phyloP scores from a whole-genome alignment of 495 filamentous ascomycete species.

The Podospora comata region DNA sequence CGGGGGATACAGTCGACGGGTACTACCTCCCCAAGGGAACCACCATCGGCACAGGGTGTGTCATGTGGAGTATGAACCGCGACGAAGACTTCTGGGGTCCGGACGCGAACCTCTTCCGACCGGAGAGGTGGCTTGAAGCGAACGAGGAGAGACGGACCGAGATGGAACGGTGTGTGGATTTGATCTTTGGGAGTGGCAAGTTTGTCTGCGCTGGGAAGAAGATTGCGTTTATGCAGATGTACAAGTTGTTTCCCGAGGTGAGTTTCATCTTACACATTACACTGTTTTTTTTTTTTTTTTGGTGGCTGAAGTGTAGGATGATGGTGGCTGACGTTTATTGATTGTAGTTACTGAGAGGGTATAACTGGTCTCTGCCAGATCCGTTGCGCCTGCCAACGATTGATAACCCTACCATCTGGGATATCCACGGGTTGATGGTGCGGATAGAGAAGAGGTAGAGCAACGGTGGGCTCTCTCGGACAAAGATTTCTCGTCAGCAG shows the following conservation, averaged over 20 bases:
- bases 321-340: conserved; percentile 8
- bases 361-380: conserved; percentile 11
- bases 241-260: conserved; percentile 56
- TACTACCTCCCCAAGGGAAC: conserved; percentile 31
- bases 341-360: conserved; percentile 10
- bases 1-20: conserved; percentile 29
- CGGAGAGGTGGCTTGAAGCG: conserved; percentile 44
- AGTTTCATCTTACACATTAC: conserved; percentile 13
- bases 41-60: conserved; percentile 26
- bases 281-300: not conserved
- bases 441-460: conserved; percentile 10
- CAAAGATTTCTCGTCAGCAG: not conserved
- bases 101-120: conserved; percentile 37
- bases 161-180: conserved; percentile 38
- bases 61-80: conserved; percentile 13
- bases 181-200: conserved; percentile 38
- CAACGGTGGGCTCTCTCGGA: not conserved
- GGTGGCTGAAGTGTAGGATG: not conserved
- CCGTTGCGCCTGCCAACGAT: conserved; percentile 5
- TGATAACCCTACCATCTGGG: not conserved
- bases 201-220: conserved; percentile 41
- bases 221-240: conserved; percentile 43
- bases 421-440: conserved; percentile 7
- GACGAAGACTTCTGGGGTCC: conserved; percentile 17
- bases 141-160: conserved; percentile 28